Percentiles rank a stretch among this genome's conserved stretches.
Evolutionary conservation across 257 asterid species (phyloP).

Genomic region (Verbena officinalis): DNA sequence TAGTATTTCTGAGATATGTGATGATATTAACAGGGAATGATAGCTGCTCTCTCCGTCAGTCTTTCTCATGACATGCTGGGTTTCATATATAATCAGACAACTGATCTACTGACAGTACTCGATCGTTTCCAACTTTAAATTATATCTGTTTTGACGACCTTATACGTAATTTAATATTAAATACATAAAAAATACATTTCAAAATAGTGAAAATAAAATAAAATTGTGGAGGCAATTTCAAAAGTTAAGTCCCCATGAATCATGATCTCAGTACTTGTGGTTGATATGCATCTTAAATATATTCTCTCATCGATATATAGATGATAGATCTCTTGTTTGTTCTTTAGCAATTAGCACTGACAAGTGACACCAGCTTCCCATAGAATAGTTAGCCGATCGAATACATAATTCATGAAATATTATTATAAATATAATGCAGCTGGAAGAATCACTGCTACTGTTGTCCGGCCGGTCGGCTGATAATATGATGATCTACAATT

Average conservation of each 20-base stretch:
- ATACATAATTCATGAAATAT: too few relatives aligned
- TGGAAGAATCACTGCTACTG: slow-evolving; percentile 33
- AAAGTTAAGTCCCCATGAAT: too few relatives aligned
- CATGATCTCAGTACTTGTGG: too few relatives aligned
- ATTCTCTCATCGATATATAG: too few relatives aligned
- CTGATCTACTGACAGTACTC: slow-evolving; percentile 31
- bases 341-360: slow-evolving; percentile 29
- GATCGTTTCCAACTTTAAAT: slow-evolving; percentile 25
- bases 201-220: too few relatives aligned
- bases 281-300: slow-evolving; percentile 25
- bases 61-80: slow-evolving; percentile 23
- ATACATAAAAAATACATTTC: too few relatives aligned
- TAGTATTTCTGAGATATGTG: slow-evolving; percentile 22
- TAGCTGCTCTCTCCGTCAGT: too few relatives aligned
- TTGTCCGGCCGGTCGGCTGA: slow-evolving; percentile 33
- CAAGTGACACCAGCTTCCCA: too few relatives aligned
- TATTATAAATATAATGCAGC: slow-evolving; percentile 8
- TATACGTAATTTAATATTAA: too few relatives aligned
- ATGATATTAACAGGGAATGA: slow-evolving; percentile 23
- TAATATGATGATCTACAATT: slow-evolving; percentile 29
- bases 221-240: too few relatives aligned
- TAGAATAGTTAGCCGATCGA: slow-evolving; percentile 15
- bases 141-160: background rate
- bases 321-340: slow-evolving; percentile 6
- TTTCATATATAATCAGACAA: too few relatives aligned